Evolutionary conservation across 768 basidiomycete species (phyloP).

Genomic region (Boletus tomentosulus): DNA sequence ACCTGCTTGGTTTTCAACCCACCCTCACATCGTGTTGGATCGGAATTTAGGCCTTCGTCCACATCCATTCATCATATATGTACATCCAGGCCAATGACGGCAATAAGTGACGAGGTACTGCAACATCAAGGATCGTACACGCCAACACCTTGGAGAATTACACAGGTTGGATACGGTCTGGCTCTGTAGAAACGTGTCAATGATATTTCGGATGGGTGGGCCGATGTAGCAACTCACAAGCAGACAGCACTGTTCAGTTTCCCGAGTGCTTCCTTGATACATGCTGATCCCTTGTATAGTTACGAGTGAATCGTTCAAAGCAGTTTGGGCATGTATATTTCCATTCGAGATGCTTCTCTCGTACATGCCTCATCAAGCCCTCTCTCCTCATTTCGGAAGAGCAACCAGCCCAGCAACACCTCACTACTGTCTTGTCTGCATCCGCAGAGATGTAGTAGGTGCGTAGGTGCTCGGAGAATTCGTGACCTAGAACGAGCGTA

Average conservation of each 20-base stretch:
- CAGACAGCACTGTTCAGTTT: not conserved
- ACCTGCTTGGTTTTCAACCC: no score
- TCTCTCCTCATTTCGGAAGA: slow-evolving; percentile 21
- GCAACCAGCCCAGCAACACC: slow-evolving; percentile 23
- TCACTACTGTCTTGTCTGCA: slow-evolving; percentile 3
- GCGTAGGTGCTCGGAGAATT: slow-evolving; percentile 22
- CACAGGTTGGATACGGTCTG: no score
- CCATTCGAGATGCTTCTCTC: slow-evolving; percentile 22
- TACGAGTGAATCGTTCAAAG: slow-evolving; percentile 21
- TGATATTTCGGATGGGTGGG: not conserved
- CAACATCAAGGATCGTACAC: no score
- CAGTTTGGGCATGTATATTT: slow-evolving; percentile 17
- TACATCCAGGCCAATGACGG: no score
- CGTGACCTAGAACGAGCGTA: not conserved
- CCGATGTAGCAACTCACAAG: not conserved
- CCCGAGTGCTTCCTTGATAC: slow-evolving; percentile 4
- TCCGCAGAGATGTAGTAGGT: slow-evolving; percentile 16
- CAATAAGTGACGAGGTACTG: no score
- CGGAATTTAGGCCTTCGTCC: no score
- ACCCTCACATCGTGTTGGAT: no score
- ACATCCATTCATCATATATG: no score
- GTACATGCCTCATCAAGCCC: slow-evolving; percentile 25
- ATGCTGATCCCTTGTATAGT: slow-evolving; percentile 18
- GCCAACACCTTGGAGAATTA: no score
- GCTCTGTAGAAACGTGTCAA: not conserved